Evolutionary conservation across 345 rosid species (phyloP), one percentile per base, ranked within the genome.

Genomic region (Citrus glauca): DNA sequence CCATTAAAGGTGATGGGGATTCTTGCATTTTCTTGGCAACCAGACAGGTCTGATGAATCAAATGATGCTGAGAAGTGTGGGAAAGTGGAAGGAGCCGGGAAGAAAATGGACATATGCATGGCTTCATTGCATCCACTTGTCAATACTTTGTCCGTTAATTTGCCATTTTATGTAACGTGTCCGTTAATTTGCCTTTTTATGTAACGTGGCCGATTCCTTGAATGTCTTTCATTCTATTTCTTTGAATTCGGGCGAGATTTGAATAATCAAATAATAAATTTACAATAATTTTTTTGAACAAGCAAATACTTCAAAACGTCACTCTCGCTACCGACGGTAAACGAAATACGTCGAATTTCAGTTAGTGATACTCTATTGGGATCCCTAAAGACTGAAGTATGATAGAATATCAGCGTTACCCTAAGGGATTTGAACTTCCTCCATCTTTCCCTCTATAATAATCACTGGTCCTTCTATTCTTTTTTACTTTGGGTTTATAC

Each of bases 81-180:
- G n/a, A 6, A 4, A 17, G 61, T 8, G 13, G 25, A 28, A 55
- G 73, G 35, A 8, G 35, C 6, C 3, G 50, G 9, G 30, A 22
- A 33, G 75, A 22, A 28, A 60, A 42, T 19, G 60, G 24, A 16
- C 42, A 11, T 13, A 30, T 30, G 48, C 60, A n/a, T 71, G 82
- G 84, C 30, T 38, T 48, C 37, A 7, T 78, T 48, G 57, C 37
- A 67, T 40, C 80, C 40, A 80, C 80, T 76, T 76, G 89, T 84
- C 84, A 30, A 14, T 7, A 37, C 22, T 22, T 59, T 64, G 81
- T 73, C 84, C 89, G 64, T 13, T 13, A 45, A 45, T 78, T 55
- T 42, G 66, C 4, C 28, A 3, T 60, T 60, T 61, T 37, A 4
- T 10, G 3, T 2, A 4, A 0, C 10, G 16, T 4, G 32, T 73